Conservation (phyloP, 768 basidiomycete genomes). For the Heimioporus sp. region DNA sequence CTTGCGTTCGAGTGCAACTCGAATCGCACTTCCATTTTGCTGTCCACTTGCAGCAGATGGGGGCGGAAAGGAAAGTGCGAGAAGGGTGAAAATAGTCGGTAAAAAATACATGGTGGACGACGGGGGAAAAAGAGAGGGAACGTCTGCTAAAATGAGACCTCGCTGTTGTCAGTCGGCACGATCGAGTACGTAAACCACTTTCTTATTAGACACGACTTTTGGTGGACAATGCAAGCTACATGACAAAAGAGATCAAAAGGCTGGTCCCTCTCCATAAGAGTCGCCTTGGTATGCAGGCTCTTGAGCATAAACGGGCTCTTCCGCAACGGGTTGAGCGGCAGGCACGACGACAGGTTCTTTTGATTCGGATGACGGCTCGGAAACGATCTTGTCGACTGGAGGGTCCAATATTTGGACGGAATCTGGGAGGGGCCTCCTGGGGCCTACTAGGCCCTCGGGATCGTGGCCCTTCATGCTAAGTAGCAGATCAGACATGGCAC, state of each 20-base stretch:
- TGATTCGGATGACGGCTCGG: slow-evolving; percentile 89
- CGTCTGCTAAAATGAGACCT: background rate
- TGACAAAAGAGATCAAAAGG: slow-evolving; percentile 48
- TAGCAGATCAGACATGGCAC: slow-evolving; percentile 10
- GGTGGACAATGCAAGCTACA: slow-evolving; percentile 15
- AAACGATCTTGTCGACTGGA: slow-evolving; percentile 85
- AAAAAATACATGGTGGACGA: slow-evolving; percentile 19
- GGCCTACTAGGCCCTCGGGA: slow-evolving; percentile 86
- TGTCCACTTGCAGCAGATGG: slow-evolving; percentile 2
- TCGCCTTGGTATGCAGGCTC: slow-evolving; percentile 41
- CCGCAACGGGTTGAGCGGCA: slow-evolving; percentile 48
- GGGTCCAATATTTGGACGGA: slow-evolving; percentile 88
- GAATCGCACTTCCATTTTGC: slow-evolving; percentile 6
- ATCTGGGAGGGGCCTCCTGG: slow-evolving; percentile 92
- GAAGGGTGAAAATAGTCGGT: slow-evolving; percentile 8
- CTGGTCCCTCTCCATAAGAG: slow-evolving; percentile 47
- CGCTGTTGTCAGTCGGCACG: background rate
- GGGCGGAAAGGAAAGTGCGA: slow-evolving; percentile 17
- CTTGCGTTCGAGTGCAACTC: slow-evolving; percentile 24
- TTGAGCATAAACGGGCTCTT: slow-evolving; percentile 42
- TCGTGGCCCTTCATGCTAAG: slow-evolving; percentile 95
- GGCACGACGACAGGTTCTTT: slow-evolving; percentile 60
- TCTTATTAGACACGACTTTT: background rate
- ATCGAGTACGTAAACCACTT: background rate
- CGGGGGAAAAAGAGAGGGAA: background rate